A percentile compares a stretch with the other conserved stretches of the same genome.
Conservation (phyloP, 1,284 basidiomycete genomes). For the Earliella scabrosa region DNA sequence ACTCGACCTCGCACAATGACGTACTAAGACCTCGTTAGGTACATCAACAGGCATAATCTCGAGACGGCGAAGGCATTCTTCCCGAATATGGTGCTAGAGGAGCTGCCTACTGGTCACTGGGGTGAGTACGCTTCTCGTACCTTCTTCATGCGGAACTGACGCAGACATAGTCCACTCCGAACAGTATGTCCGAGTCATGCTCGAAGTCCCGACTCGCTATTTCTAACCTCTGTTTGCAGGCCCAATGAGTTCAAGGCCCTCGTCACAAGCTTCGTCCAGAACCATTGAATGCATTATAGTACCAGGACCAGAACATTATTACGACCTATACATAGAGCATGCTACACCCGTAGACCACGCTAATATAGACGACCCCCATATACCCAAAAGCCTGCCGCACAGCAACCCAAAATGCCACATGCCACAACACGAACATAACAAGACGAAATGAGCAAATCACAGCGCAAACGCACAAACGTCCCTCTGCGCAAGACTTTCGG, state of each 20-base stretch:
- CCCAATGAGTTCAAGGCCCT: conserved; percentile 51
- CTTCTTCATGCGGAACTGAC: not conserved
- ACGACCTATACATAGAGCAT: conserved; percentile 6
- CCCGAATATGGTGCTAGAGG: conserved; percentile 59
- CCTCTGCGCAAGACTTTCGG: not conserved
- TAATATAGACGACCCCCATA: not conserved
- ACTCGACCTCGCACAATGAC: no score
- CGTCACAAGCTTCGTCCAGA: conserved; percentile 45
- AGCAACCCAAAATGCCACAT: not conserved
- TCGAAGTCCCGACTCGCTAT: not conserved
- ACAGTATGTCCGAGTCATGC: conserved; percentile 43
- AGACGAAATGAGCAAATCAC: not conserved
- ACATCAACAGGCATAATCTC: conserved; percentile 72
- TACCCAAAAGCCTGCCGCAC: not conserved
- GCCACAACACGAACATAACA: not conserved
- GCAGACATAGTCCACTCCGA: conserved; percentile 69
- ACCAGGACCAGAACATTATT: not conserved
- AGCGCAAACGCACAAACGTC: conserved; percentile 1
- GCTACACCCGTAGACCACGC: not conserved
- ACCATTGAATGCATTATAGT: conserved; percentile 5
- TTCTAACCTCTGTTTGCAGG: conserved; percentile 29
- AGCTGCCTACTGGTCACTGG: conserved; percentile 71
- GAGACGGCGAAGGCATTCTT: conserved; percentile 68
- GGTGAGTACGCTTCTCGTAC: conserved; percentile 43
- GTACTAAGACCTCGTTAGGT: no score